phyloP scores from a whole-genome alignment of 2,329 filamentous ascomycete genomes.

The Arachnopeziza araneosa region DNA sequence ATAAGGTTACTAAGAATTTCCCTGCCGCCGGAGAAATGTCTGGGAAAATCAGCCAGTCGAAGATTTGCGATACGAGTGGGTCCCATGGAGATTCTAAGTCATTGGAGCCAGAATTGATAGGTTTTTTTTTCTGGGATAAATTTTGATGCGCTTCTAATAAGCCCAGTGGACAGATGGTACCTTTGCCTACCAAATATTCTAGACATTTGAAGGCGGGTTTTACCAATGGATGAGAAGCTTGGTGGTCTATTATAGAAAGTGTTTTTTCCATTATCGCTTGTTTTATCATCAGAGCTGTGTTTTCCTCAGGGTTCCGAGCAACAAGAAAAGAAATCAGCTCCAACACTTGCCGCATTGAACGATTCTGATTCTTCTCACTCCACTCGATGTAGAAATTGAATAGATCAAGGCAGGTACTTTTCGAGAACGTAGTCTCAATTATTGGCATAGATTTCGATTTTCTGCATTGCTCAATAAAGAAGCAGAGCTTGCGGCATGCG shows the following conservation, averaged over 20 bases:
- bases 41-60: conserved; percentile 51
- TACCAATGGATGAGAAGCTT: conserved; percentile 56
- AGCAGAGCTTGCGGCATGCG: conserved; percentile 54
- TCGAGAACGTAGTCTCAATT: conserved; percentile 46
- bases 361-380: conserved; percentile 60
- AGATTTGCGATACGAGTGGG: conserved; percentile 42
- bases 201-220: conserved; percentile 66
- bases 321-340: conserved; percentile 51
- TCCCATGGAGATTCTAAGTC: conserved; percentile 39
- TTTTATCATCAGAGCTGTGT: conserved; percentile 39
- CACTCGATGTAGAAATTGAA: conserved; percentile 62
- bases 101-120: neutral
- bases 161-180: conserved; percentile 39
- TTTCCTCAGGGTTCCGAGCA: conserved; percentile 41
- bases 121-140: neutral
- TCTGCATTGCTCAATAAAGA: conserved; percentile 55
- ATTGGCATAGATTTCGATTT: conserved; percentile 42
- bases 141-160: conserved; percentile 15
- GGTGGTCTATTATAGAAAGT: conserved; percentile 53
- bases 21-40: conserved; percentile 56
- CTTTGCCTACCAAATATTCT: conserved; percentile 59
- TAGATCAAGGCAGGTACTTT: conserved; percentile 42
- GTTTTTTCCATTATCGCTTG: conserved; percentile 44
- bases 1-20: conserved; percentile 54
- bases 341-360: conserved; percentile 57